Evolutionary conservation across 768 basidiomycete genomes (phyloP).

Genomic region (Kwoniella sp.): DNA sequence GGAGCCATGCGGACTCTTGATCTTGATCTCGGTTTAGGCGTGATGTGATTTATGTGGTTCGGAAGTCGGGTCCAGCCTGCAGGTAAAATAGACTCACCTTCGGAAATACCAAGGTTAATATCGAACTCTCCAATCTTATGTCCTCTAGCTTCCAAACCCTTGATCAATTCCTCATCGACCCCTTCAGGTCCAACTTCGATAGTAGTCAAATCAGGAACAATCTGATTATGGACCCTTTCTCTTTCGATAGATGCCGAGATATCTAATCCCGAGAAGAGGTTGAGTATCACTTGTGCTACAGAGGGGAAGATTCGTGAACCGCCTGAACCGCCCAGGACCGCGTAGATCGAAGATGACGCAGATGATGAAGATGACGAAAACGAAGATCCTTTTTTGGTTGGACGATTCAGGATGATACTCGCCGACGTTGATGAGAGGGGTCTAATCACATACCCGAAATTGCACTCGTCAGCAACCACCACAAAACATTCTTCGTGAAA

Average conservation of each 20-base stretch:
- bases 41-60: no score
- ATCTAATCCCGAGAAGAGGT: slow-evolving; percentile 76
- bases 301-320: slow-evolving; percentile 82
- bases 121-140: slow-evolving; percentile 73
- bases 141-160: slow-evolving; percentile 64
- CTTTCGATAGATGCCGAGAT: slow-evolving; percentile 78
- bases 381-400: slow-evolving; percentile 14
- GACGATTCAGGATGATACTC: slow-evolving; percentile 70
- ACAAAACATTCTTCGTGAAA: no score
- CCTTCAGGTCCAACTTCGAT: slow-evolving; percentile 60
- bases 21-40: no score
- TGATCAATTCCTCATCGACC: slow-evolving; percentile 59
- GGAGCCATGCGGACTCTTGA: no score
- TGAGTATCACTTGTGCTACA: slow-evolving; percentile 73
- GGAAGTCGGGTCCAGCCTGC: no score
- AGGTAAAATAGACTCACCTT: slow-evolving; percentile 36
- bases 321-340: slow-evolving; percentile 80
- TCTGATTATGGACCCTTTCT: slow-evolving; percentile 81
- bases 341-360: slow-evolving; percentile 59
- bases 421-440: slow-evolving; percentile 84
- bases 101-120: slow-evolving; percentile 62
- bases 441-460: slow-evolving; percentile 52
- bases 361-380: background rate
- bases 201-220: slow-evolving; percentile 64
- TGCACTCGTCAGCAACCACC: no score